Evolutionary conservation across 768 basidiomycete genomes (phyloP).

Genomic region (Coprinopsis sp.): DNA sequence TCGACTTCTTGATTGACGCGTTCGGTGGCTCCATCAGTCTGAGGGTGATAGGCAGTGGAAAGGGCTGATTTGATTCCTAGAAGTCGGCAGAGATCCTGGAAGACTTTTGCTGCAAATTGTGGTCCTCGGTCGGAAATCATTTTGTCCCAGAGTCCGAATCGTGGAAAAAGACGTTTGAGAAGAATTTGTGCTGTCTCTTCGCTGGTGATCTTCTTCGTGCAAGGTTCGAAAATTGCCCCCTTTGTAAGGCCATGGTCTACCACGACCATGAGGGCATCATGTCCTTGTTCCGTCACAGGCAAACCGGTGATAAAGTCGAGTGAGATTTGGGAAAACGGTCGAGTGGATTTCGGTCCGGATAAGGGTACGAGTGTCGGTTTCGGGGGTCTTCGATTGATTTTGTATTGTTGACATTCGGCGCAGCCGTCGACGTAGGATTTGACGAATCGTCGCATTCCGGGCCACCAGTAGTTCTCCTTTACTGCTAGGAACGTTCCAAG

Average conservation of each 20-base stretch:
- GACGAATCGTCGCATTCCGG: neutral
- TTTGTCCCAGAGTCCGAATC: constrained; percentile 9
- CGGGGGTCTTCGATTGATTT: constrained; percentile 9
- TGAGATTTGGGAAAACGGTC: neutral
- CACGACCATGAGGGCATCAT: neutral
- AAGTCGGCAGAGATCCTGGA: constrained; percentile 13
- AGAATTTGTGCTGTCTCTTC: constrained; percentile 6
- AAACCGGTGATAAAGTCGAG: constrained; percentile 6
- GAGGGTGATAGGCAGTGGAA: constrained; percentile 34
- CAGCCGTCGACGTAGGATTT: constrained; percentile 11
- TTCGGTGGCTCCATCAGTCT: constrained; percentile 21
- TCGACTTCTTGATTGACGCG: constrained; percentile 20
- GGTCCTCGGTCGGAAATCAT: constrained; percentile 18
- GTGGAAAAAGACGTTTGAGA: neutral
- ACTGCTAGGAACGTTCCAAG: neutral
- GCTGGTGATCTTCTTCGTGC: neutral
- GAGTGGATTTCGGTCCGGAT: neutral
- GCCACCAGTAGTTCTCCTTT: constrained; percentile 6
- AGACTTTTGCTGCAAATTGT: constrained; percentile 20
- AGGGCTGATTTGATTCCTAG: constrained; percentile 17
- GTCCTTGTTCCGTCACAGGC: constrained; percentile 1
- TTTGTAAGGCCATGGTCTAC: constrained; percentile 11
- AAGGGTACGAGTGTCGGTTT: constrained; percentile 9
- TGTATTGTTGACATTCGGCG: constrained; percentile 10
- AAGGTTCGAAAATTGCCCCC: neutral